Evolutionary conservation across 306 rosid genomes (phyloP).

Genomic region (Quercus robur): DNA sequence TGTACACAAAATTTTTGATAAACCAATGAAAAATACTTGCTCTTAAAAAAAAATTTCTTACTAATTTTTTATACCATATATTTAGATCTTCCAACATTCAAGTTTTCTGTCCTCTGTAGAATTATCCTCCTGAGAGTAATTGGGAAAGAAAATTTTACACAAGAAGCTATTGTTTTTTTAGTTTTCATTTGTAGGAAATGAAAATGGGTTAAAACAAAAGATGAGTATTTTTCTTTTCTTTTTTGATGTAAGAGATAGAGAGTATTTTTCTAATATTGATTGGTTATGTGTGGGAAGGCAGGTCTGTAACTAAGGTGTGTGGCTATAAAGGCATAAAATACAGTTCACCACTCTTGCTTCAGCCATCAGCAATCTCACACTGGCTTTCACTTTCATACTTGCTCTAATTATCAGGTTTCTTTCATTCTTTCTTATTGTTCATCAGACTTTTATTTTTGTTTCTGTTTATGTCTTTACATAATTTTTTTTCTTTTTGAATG

Average conservation of each 20-base stretch:
- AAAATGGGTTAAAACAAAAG: neutral
- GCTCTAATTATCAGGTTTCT: conserved; percentile 53
- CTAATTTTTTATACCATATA: neutral
- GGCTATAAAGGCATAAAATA: conserved; percentile 43
- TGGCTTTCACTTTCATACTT: conserved; percentile 51
- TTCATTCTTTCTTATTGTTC: neutral
- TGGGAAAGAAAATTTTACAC: conserved; percentile 32
- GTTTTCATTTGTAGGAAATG: neutral
- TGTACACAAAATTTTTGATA: neutral
- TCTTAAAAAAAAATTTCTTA: neutral
- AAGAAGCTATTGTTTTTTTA: neutral
- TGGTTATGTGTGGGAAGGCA: conserved; percentile 13
- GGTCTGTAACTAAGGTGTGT: conserved; percentile 26
- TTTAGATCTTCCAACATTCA: conserved; percentile 45
- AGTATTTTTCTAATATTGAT: neutral
- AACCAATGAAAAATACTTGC: neutral
- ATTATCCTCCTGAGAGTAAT: conserved; percentile 36
- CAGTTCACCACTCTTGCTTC: conserved; percentile 44
- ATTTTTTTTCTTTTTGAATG: no score
- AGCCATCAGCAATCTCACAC: conserved; percentile 42
- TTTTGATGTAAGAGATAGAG: no score
- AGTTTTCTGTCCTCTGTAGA: conserved; percentile 24
- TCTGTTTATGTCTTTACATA: neutral
- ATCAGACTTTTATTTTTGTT: neutral
- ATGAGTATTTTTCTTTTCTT: neutral